These are phyloP conservation scores for Podila epigama DNA, from an alignment of 192 early-diverging fungal species.

Conservation along the genomic window DNA sequence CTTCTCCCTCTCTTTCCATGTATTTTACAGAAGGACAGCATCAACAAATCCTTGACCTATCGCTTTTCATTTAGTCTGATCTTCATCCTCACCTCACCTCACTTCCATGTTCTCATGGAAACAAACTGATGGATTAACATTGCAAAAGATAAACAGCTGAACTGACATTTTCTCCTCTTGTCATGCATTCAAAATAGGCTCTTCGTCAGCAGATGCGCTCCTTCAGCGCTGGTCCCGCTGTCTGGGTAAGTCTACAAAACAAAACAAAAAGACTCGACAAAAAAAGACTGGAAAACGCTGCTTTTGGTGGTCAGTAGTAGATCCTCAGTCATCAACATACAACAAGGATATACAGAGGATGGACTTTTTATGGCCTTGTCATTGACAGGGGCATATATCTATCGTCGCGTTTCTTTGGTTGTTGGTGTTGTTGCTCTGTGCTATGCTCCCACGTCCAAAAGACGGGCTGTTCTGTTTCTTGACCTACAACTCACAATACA, in stretches of 20 bases:
- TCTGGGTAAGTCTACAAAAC: constrained; percentile 34
- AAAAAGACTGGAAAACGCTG: too few relatives aligned
- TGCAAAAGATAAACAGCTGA: background rate
- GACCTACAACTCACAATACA: too few relatives aligned
- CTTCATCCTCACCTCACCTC: background rate
- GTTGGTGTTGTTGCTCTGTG: too few relatives aligned
- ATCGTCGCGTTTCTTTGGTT: too few relatives aligned
- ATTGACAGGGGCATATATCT: too few relatives aligned
- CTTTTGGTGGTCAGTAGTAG: too few relatives aligned
- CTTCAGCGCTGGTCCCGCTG: constrained; percentile 44
- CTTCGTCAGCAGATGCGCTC: constrained; percentile 48
- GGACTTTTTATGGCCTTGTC: too few relatives aligned
- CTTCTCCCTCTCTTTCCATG: background rate
- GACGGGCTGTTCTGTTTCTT: too few relatives aligned
- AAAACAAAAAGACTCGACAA: background rate
- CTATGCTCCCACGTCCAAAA: too few relatives aligned
- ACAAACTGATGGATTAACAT: background rate
- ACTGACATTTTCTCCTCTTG: background rate
- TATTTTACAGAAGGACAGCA: background rate
- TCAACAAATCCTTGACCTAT: background rate
- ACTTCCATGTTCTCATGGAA: background rate
- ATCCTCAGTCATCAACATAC: too few relatives aligned
- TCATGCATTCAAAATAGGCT: constrained; percentile 9
- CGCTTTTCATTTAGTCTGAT: too few relatives aligned
- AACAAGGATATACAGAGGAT: too few relatives aligned